Conservation (phyloP, 2,329 filamentous ascomycete species). For the Hypoxylon rubiginosum region DNA sequence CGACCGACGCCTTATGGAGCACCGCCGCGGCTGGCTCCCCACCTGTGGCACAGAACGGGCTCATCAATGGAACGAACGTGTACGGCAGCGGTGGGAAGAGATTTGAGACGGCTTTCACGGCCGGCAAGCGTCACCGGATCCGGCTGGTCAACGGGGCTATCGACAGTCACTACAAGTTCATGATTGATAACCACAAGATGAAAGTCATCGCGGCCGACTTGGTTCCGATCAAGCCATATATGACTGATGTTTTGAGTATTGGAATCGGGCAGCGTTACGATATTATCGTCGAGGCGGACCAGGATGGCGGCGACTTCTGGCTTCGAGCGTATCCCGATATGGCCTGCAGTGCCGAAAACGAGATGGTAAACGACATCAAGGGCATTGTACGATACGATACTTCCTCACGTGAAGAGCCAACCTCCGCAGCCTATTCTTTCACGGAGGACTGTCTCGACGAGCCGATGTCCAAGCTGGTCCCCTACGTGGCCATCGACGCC, state of each 20-base stretch:
- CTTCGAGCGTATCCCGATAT: slow-evolving; percentile 61
- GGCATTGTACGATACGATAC: slow-evolving; percentile 63
- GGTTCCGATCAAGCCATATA: slow-evolving; percentile 68
- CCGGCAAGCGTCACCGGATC: slow-evolving; percentile 59
- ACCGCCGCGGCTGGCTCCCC: slow-evolving; percentile 49
- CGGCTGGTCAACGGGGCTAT: slow-evolving; percentile 61
- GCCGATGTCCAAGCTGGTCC: slow-evolving; percentile 52
- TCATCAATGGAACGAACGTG: slow-evolving; percentile 51
- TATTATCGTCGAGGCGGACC: slow-evolving; percentile 60
- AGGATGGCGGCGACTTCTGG: slow-evolving; percentile 60
- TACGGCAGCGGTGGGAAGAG: slow-evolving; percentile 45
- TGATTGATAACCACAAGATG: slow-evolving; percentile 67
- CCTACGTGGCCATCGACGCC: slow-evolving; percentile 54
- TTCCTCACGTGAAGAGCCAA: slow-evolving; percentile 38
- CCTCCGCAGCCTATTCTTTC: slow-evolving; percentile 23
- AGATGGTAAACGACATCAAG: slow-evolving; percentile 58
- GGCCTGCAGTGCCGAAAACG: slow-evolving; percentile 57
- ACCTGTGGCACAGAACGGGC: slow-evolving; percentile 59
- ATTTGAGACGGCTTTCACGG: slow-evolving; percentile 51
- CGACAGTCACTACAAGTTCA: slow-evolving; percentile 60
- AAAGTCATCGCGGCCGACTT: slow-evolving; percentile 69
- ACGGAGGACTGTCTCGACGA: slow-evolving; percentile 55
- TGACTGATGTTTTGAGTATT: slow-evolving; percentile 57
- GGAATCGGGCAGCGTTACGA: slow-evolving; percentile 59
- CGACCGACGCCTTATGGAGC: slow-evolving; percentile 55